phyloP scores from a whole-genome alignment of 1,139 yeast genomes.

The Magnusiomyces fungicola region DNA sequence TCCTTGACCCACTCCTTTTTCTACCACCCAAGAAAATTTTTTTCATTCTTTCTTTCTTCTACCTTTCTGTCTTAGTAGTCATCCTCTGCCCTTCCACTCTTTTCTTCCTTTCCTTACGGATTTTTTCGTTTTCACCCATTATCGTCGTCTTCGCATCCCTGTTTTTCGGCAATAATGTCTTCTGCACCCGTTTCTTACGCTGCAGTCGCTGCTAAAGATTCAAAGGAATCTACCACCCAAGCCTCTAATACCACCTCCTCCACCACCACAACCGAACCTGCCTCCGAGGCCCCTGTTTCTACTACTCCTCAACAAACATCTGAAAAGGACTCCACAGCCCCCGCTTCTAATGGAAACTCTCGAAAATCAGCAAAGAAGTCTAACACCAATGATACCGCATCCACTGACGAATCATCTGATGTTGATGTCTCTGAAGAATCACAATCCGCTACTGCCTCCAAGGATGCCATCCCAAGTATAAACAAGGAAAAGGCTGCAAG shows the following conservation, averaged over 20 bases:
- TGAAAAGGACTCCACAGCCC: conserved; percentile 22
- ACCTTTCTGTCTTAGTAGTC: not conserved
- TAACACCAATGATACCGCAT: conserved; percentile 13
- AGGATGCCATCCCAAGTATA: conserved; percentile 15
- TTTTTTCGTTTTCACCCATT: not conserved
- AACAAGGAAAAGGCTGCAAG: conserved; percentile 20
- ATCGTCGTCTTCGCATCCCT: not conserved
- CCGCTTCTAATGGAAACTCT: conserved; percentile 25
- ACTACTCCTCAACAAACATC: conserved; percentile 3
- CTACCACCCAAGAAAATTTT: conserved; percentile 3
- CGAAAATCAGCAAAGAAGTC: conserved; percentile 15
- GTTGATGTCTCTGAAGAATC: conserved; percentile 20
- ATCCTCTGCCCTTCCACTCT: not conserved
- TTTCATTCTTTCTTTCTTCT: not conserved
- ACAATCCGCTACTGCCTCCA: conserved; percentile 11
- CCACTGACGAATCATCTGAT: conserved; percentile 21
- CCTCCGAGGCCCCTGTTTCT: conserved; percentile 19
- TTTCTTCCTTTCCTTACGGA: not conserved
- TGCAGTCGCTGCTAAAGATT: conserved; percentile 22
- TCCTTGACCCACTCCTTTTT: not conserved
- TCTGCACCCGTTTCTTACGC: conserved; percentile 30
- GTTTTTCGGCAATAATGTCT: conserved; percentile 3
- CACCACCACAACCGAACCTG: conserved; percentile 14
- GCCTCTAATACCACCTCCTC: conserved; percentile 8
- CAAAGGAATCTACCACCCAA: conserved; percentile 9